Evolutionary conservation across 768 basidiomycete species (phyloP), one percentile per base, ranked within the genome.

Genomic region (Epithele typhae): DNA sequence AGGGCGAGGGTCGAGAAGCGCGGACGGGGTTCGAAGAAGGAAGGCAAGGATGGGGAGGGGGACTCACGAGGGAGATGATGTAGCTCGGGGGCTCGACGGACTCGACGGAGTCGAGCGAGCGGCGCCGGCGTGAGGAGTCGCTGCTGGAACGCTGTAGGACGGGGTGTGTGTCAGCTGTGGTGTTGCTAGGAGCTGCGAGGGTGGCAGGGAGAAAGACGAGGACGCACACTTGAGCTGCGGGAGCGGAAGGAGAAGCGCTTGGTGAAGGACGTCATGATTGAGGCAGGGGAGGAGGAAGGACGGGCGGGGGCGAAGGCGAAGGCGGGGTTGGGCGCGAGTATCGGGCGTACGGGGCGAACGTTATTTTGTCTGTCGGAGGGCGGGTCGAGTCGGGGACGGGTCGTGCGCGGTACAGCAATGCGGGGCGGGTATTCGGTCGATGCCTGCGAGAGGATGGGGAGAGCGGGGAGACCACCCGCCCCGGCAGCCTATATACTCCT

Each of bases 11-110:
- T n/a, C n/a, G n/a, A n/a, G n/a, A n/a, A n/a, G n/a, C n/a, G n/a
- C n/a, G n/a, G n/a, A n/a, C n/a, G n/a, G n/a, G 27, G 27, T 30
- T 14, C 7, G 7, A 7, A 14, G 40, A 33, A 4, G 17, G 35
- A 36, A 12, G 43, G 22, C 18, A 41, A 30, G 18, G 41, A 41
- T 32, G 30, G 34, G 19, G 11, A 33, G 5, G 1, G 10, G 15
- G 11, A 30, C 51, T 44, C 37, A 52, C 51, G 8, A 48, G 43
- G 25, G 46, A 40, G 32, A 52, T 48, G 14, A 48, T 39, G 33
- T 48, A 47, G 51, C 38, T 47, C n/a, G n/a, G n/a, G n/a, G n/a
- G n/a, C 38, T 39, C 43, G 12, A 9, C 35, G 23, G 51, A 43
- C 3, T 33, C 40, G 22, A 33, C 14, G 19, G 50, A 40, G 33